A percentile compares a stretch with the other conserved stretches of the same genome.
phyloP scores from a whole-genome alignment of 441 rosid genomes.

The Macaranga tanarius region DNA sequence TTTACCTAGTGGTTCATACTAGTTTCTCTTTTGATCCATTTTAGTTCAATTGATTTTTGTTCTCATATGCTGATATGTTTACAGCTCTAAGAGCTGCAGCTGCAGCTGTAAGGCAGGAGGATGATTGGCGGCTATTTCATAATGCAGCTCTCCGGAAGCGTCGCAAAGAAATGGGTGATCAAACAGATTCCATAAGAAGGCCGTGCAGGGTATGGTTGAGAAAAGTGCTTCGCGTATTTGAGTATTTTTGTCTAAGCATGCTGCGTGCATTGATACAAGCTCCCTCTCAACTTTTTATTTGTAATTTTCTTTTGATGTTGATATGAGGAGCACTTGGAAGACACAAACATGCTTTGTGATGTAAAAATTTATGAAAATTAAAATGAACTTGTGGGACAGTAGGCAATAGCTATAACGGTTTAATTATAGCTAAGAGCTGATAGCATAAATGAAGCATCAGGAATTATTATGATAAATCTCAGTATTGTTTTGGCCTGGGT shows the following conservation, averaged over 20 bases:
- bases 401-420: too few relatives aligned
- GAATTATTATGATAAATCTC: background rate
- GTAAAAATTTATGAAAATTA: background rate
- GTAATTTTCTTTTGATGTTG: background rate
- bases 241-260: conserved; percentile 5
- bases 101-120: conserved; percentile 82
- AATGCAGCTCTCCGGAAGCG: conserved; percentile 90
- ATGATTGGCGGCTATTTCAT: conserved; percentile 82
- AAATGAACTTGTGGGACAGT: background rate
- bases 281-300: background rate
- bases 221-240: conserved; percentile 9
- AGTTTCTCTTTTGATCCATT: background rate
- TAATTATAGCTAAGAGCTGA: too few relatives aligned
- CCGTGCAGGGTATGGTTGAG: conserved; percentile 42
- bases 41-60: background rate
- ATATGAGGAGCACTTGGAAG: background rate
- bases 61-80: conserved; percentile 27
- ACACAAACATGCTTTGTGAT: background rate
- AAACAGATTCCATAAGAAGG: conserved; percentile 65
- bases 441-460: conserved; percentile 4
- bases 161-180: conserved; percentile 88
- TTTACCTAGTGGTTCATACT: background rate
- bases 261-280: background rate
- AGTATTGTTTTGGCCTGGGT: background rate
- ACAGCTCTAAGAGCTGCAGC: conserved; percentile 96